phyloP scores from a whole-genome alignment of 2,329 filamentous ascomycete genomes.

The Xylariaceae sp. region DNA sequence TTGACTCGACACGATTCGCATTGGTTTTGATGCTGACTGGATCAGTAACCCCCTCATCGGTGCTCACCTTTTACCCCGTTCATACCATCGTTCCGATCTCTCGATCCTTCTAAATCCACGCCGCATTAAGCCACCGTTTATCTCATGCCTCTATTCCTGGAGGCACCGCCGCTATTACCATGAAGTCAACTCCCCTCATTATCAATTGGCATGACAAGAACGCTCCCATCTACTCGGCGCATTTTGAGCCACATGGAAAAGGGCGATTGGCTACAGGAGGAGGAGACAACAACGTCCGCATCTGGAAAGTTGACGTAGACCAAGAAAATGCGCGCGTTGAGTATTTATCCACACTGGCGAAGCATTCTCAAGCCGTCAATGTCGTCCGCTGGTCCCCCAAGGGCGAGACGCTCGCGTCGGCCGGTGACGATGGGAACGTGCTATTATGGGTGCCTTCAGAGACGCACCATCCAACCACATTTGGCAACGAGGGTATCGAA shows the following conservation, averaged over 20 bases:
- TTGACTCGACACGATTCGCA: not conserved
- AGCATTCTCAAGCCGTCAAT: conserved; percentile 96
- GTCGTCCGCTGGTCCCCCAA: conserved; percentile 93
- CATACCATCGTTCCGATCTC: not conserved
- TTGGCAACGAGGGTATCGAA: conserved; percentile 80
- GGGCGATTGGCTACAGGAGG: conserved; percentile 88
- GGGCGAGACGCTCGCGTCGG: conserved; percentile 89
- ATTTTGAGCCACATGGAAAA: conserved; percentile 90
- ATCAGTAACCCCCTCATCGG: not conserved
- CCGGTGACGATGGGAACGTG: conserved; percentile 95
- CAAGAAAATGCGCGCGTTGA: conserved; percentile 85
- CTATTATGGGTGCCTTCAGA: conserved; percentile 93
- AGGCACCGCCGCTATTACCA: conserved; percentile 45
- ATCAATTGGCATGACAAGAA: conserved; percentile 99
- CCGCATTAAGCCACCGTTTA: conserved; percentile 6
- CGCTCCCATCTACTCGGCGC: conserved; percentile 91
- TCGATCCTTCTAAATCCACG: not conserved
- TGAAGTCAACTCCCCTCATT: conserved; percentile 95
- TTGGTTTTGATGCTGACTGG: not conserved
- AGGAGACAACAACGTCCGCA: conserved; percentile 89
- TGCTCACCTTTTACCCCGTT: not conserved
- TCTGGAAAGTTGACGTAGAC: conserved; percentile 84
- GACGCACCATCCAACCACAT: conserved; percentile 56
- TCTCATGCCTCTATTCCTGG: conserved; percentile 21
- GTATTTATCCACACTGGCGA: conserved; percentile 84